Conservation (phyloP, 306 rosid genomes). For the Lathyrus tuberosus region DNA sequence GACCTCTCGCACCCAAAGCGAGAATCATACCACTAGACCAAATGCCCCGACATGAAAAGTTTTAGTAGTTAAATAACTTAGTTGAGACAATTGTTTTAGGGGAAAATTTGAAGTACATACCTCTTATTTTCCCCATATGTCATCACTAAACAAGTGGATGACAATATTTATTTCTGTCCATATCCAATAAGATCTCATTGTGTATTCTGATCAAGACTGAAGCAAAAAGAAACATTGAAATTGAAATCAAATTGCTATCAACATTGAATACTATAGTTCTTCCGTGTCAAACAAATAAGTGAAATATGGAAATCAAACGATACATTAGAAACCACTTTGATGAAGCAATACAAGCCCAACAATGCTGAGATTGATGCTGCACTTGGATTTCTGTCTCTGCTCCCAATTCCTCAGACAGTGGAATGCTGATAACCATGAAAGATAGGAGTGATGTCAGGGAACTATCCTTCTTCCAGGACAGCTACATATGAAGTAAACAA, state of each 20-base stretch:
- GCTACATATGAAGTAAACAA: no score
- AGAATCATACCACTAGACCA: constrained; percentile 28
- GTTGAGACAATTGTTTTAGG: neutral
- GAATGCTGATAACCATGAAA: no score
- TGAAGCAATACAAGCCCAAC: neutral
- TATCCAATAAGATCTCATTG: neutral
- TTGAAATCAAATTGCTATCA: no score
- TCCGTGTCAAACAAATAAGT: neutral
- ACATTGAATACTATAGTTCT: no score
- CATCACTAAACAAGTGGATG: neutral
- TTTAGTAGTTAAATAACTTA: no score
- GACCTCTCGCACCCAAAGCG: constrained; percentile 31
- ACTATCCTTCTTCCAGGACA: no score
- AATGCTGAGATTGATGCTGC: neutral
- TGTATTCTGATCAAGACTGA: neutral
- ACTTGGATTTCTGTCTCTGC: neutral
- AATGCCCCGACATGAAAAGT: no score
- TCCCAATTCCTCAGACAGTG: neutral
- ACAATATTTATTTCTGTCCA: neutral
- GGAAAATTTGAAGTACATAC: neutral
- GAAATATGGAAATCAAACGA: neutral
- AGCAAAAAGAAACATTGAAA: neutral
- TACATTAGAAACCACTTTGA: neutral
- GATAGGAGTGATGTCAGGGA: no score
- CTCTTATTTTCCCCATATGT: neutral